Percentiles rank a stretch among this genome's conserved stretches.
These are phyloP conservation scores for Salix purpurea DNA, from an alignment of 345 rosid genomes.

Conservation along the genomic window DNA sequence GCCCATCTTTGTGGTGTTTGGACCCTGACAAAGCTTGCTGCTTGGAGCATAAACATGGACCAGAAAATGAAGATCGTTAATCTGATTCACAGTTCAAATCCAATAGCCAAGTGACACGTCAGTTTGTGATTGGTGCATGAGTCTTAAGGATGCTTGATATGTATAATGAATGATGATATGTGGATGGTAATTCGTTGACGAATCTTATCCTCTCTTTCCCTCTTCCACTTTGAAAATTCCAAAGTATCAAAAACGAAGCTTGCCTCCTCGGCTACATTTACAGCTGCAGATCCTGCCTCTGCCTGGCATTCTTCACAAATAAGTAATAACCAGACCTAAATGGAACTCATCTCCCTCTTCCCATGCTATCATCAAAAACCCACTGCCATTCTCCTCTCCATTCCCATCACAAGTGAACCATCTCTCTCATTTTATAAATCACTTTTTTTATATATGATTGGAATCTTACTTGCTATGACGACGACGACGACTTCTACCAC, in stretches of 20 bases:
- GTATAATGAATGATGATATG: conserved; percentile 5
- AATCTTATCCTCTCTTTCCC: conserved; percentile 17
- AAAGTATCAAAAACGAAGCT: no score
- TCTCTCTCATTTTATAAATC: conserved; percentile 1
- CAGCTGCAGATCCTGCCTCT: no score
- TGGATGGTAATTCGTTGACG: conserved; percentile 21
- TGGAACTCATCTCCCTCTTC: conserved; percentile 43
- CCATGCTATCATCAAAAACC: conserved; percentile 30
- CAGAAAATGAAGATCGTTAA: neutral
- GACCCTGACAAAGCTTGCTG: neutral
- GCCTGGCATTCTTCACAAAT: no score
- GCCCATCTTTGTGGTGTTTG: no score
- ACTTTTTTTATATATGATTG: neutral
- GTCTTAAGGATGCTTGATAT: no score
- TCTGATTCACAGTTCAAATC: neutral
- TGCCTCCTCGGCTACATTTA: no score
- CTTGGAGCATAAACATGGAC: neutral
- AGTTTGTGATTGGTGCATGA: neutral
- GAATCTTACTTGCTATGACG: neutral
- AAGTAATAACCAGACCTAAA: conserved; percentile 4
- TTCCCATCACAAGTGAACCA: conserved; percentile 12
- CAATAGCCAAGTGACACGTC: neutral
- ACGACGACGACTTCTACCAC: no score
- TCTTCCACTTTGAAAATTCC: neutral
- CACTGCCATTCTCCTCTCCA: conserved; percentile 6